Percentiles rank a stretch among this genome's conserved stretches.
Evolutionary conservation across 78 protist species (phyloP).

Genomic region (Trichosphaerium sp.): DNA sequence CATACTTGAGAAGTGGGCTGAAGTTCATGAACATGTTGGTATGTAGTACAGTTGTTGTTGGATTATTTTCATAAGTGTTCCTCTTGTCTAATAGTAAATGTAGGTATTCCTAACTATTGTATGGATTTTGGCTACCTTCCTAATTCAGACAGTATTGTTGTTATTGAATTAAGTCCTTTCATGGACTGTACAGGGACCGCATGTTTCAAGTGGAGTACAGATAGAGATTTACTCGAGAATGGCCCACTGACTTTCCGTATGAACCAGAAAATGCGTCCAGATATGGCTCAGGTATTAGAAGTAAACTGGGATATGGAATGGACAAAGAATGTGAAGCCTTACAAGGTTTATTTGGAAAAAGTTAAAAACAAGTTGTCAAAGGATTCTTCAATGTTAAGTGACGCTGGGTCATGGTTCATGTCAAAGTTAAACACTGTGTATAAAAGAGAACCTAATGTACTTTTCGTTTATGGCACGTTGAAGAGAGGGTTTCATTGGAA

Average conservation of each 20-base stretch:
- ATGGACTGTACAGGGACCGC: slow-evolving; percentile 8
- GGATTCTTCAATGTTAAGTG: neutral
- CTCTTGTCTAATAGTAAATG: too few species aligned
- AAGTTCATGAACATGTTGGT: neutral
- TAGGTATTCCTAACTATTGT: neutral
- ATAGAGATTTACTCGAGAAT: neutral
- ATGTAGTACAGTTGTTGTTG: too few species aligned
- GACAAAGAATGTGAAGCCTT: neutral
- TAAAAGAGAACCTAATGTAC: neutral
- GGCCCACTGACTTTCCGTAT: neutral
- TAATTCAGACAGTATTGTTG: neutral
- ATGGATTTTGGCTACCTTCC: slow-evolving; percentile 3
- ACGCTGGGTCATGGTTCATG: neutral
- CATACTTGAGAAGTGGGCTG: neutral
- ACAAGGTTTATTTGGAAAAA: neutral
- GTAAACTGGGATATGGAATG: slow-evolving; percentile 7
- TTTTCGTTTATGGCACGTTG: slow-evolving; percentile 9
- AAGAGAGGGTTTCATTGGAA: slow-evolving; percentile 13
- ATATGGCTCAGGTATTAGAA: neutral
- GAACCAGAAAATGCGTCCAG: neutral
- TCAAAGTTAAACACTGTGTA: neutral
- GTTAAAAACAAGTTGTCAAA: neutral
- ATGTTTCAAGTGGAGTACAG: neutral
- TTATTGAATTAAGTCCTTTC: slow-evolving; percentile 12
- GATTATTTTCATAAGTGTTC: too few species aligned